These are phyloP conservation scores for Globisporangium okanoganense DNA, from an alignment of 352 stramenopile genomes.

Conservation along the genomic window DNA sequence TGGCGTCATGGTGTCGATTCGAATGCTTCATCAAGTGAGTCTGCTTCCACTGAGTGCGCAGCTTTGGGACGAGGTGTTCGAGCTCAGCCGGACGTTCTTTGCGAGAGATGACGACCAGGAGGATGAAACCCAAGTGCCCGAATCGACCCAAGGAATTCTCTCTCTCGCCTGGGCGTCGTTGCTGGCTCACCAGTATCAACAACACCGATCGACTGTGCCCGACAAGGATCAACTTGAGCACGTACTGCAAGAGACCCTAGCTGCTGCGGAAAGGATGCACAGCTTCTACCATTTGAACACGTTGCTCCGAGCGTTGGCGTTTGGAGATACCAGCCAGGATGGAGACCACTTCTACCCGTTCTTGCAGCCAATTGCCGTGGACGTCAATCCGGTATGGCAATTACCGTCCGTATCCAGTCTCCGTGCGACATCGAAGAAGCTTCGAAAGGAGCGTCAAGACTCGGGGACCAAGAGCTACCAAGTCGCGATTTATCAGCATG, in stretches of 20 bases:
- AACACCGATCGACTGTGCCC: constrained; percentile 4
- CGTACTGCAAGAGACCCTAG: constrained; percentile 40
- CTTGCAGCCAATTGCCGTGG: constrained; percentile 23
- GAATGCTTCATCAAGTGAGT: constrained; percentile 27
- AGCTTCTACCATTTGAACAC: constrained; percentile 58
- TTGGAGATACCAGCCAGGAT: constrained; percentile 23
- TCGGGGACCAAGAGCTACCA: constrained; percentile 9
- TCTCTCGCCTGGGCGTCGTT: constrained; percentile 50
- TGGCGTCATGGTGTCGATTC: constrained; percentile 29
- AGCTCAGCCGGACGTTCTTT: constrained; percentile 30
- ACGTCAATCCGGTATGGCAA: constrained; percentile 27
- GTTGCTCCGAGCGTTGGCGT: constrained; percentile 40
- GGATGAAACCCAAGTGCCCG: constrained; percentile 21
- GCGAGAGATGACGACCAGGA: constrained; percentile 18
- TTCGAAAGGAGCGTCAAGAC: not conserved
- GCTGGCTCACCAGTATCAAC: constrained; percentile 38
- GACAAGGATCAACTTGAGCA: constrained; percentile 20
- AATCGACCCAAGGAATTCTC: constrained; percentile 29
- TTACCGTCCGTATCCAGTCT: constrained; percentile 23
- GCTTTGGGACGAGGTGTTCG: constrained; percentile 14
- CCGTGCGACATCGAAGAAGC: constrained; percentile 5
- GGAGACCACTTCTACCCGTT: constrained; percentile 18
- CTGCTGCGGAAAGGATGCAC: constrained; percentile 31
- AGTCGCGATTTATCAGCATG: constrained; percentile 40
- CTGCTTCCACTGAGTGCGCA: constrained; percentile 14